Percentiles rank a stretch among this genome's conserved stretches.
These are phyloP conservation scores for Zygosaccharomyces pseudorouxii DNA, from an alignment of 805 yeast species.

Conservation along the genomic window DNA sequence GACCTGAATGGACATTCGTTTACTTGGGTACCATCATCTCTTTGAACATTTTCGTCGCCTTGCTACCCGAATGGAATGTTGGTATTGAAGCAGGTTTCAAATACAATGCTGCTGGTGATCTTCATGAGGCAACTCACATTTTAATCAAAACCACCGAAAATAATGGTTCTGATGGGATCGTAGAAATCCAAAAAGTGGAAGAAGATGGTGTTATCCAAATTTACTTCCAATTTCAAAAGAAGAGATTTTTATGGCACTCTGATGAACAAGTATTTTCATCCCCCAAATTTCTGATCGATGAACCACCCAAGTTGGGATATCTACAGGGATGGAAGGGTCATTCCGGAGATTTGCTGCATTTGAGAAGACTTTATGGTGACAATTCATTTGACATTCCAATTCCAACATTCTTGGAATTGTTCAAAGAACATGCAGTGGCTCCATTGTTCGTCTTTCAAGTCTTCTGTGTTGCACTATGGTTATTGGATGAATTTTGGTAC, in stretches of 20 bases:
- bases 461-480: slow-evolving; percentile 93
- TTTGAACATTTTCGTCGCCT: slow-evolving; percentile 68
- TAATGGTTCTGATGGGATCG: slow-evolving; percentile 80
- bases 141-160: slow-evolving; percentile 79
- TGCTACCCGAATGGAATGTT: slow-evolving; percentile 93
- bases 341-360: slow-evolving; percentile 46
- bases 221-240: slow-evolving; percentile 84
- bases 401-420: slow-evolving; percentile 84
- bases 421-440: slow-evolving; percentile 96
- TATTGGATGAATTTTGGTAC: slow-evolving; percentile 96
- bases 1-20: slow-evolving; percentile 95
- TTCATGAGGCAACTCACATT: slow-evolving; percentile 65
- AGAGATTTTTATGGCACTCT: slow-evolving; percentile 72
- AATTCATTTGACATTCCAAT: slow-evolving; percentile 93
- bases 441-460: slow-evolving; percentile 96
- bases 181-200: slow-evolving; percentile 49
- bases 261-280: slow-evolving; percentile 60
- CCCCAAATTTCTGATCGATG: slow-evolving; percentile 66
- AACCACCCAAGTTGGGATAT: slow-evolving; percentile 49
- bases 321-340: slow-evolving; percentile 57
- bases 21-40: slow-evolving; percentile 71
- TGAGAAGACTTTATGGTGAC: slow-evolving; percentile 64
- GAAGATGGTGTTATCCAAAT: slow-evolving; percentile 57
- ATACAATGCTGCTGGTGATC: slow-evolving; percentile 47
- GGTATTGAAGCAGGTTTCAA: slow-evolving; percentile 65